Conservation (phyloP, 2,329 filamentous ascomycete species). For the Trichophyton benhamiae region DNA sequence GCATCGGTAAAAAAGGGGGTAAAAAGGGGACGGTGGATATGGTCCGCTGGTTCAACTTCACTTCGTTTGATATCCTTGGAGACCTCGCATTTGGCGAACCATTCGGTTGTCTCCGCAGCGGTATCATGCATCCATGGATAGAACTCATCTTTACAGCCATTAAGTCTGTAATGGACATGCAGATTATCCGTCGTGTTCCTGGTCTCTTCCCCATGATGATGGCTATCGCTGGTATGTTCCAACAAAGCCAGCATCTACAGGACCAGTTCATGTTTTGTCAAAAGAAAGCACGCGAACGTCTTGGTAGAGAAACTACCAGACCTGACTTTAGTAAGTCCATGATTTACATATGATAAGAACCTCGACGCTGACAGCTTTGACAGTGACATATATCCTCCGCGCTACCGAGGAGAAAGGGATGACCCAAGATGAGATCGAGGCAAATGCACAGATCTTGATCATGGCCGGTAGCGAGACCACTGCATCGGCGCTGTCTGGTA, state of each 20-base stretch:
- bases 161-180: not conserved
- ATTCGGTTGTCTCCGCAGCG: slow-evolving; percentile 20
- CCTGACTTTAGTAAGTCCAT: not conserved
- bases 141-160: slow-evolving; percentile 15
- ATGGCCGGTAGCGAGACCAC: slow-evolving; percentile 32
- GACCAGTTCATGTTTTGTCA: not conserved
- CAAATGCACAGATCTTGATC: slow-evolving; percentile 29
- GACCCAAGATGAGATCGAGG: slow-evolving; percentile 13
- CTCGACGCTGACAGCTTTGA: not conserved
- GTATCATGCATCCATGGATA: slow-evolving; percentile 19
- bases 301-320: not conserved
- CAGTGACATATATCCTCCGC: not conserved
- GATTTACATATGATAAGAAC: not conserved
- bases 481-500: slow-evolving; percentile 32
- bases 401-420: not conserved
- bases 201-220: not conserved
- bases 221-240: not conserved
- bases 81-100: slow-evolving; percentile 23
- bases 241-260: not conserved
- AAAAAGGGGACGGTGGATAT: slow-evolving; percentile 13
- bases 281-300: not conserved
- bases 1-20: not conserved
- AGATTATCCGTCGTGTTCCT: not conserved
- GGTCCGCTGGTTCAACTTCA: slow-evolving; percentile 22
- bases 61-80: slow-evolving; percentile 24